Evolutionary conservation across 192 early-diverging fungal genomes (phyloP).

Genomic region (Backusella tarrabulga): DNA sequence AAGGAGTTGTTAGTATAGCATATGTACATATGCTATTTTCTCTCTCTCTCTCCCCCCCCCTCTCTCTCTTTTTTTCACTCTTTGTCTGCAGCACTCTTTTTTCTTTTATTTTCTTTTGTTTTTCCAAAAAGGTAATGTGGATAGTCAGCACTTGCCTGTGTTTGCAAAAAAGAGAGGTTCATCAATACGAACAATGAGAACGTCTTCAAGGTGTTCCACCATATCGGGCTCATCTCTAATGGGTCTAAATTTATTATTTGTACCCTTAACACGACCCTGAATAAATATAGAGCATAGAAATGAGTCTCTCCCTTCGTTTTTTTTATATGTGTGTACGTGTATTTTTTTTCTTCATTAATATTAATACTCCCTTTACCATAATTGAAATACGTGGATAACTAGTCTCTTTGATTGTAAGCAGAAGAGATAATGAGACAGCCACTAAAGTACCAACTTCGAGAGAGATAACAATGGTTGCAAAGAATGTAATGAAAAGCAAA

Average conservation of each 20-base stretch:
- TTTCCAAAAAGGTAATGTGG: not conserved
- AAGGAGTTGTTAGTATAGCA: not conserved
- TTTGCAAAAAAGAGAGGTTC: slow-evolving; percentile 98
- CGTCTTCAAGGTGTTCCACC: slow-evolving; percentile 80
- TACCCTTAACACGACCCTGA: slow-evolving; percentile 53
- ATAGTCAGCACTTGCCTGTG: slow-evolving; percentile 40
- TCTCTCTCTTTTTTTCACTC: no score
- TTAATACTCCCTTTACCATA: slow-evolving; percentile 44
- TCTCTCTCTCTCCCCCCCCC: not conserved
- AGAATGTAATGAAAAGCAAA: slow-evolving; percentile 83
- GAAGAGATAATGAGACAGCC: slow-evolving; percentile 81
- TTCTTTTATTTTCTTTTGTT: not conserved
- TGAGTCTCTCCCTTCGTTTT: not conserved
- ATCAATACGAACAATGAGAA: slow-evolving; percentile 86
- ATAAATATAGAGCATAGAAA: not conserved
- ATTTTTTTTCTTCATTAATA: not conserved
- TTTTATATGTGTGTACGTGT: not conserved
- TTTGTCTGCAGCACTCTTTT: not conserved
- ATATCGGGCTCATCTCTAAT: slow-evolving; percentile 58
- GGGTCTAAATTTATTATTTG: slow-evolving; percentile 70
- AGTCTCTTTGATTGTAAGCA: slow-evolving; percentile 91
- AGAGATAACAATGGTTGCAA: slow-evolving; percentile 86
- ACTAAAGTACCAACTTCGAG: slow-evolving; percentile 93
- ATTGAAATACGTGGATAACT: slow-evolving; percentile 81
- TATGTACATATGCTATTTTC: not conserved